Percentiles rank a stretch among this genome's conserved stretches.
phyloP scores from a whole-genome alignment of 2,329 filamentous ascomycete genomes.

The Rugonectria rugulosa region DNA sequence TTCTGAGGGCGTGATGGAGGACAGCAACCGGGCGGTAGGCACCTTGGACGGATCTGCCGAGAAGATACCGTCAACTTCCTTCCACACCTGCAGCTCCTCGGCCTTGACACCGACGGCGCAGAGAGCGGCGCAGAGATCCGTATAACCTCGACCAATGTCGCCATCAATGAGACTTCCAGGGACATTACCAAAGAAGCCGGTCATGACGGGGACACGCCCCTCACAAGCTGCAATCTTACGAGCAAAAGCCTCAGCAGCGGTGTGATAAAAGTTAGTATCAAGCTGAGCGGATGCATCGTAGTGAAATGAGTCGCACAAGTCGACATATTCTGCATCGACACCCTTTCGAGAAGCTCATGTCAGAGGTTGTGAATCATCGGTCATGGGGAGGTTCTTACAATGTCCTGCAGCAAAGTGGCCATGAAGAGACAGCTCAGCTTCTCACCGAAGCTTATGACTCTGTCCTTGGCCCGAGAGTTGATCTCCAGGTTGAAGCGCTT shows the following conservation, averaged over 20 bases:
- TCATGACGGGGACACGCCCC: constrained; percentile 78
- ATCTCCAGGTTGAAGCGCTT: constrained; percentile 77
- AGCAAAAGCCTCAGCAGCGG: constrained; percentile 66
- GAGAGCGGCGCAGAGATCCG: constrained; percentile 92
- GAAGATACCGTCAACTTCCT: constrained; percentile 97
- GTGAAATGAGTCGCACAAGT: constrained; percentile 83
- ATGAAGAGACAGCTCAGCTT: constrained; percentile 95
- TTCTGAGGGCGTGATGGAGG: constrained; percentile 90
- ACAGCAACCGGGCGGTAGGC: constrained; percentile 88
- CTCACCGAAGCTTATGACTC: constrained; percentile 94
- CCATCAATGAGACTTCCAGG: constrained; percentile 88
- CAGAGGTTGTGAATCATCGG: constrained; percentile 26
- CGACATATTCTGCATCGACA: constrained; percentile 87
- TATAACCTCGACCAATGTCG: constrained; percentile 94
- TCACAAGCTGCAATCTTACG: constrained; percentile 71
- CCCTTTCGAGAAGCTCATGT: constrained; percentile 54
- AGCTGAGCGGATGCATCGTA: constrained; percentile 67
- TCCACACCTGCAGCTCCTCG: constrained; percentile 95
- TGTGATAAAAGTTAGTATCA: constrained; percentile 74
- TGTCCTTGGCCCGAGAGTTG: constrained; percentile 80
- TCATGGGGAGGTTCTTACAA: constrained; percentile 49
- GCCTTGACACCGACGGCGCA: constrained; percentile 89
- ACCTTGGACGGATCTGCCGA: constrained; percentile 86
- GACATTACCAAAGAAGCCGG: constrained; percentile 94
- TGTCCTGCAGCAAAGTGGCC: constrained; percentile 82